Conservation (phyloP, 495 filamentous ascomycete species). For the Melanomma pulvis-pyrius region DNA sequence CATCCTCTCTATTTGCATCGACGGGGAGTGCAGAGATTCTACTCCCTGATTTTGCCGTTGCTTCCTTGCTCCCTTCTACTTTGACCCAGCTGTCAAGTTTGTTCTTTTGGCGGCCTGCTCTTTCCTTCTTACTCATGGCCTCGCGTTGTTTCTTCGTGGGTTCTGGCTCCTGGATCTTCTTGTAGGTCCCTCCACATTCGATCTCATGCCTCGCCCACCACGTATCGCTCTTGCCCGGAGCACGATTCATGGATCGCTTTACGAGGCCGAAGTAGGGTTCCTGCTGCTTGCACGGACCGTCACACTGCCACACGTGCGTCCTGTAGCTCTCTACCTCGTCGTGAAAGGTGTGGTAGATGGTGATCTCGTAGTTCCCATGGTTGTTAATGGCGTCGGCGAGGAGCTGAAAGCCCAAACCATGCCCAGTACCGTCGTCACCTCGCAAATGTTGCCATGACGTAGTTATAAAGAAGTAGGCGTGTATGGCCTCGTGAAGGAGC, state of each 20-base stretch:
- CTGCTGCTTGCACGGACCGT: slow-evolving; percentile 38
- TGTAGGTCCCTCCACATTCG: slow-evolving; percentile 44
- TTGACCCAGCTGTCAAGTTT: slow-evolving; percentile 45
- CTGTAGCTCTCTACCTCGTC: slow-evolving; percentile 46
- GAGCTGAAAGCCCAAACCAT: slow-evolving; percentile 44
- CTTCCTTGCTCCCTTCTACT: not conserved
- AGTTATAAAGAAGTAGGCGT: slow-evolving; percentile 48
- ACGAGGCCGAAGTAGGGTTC: slow-evolving; percentile 45
- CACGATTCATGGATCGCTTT: slow-evolving; percentile 46
- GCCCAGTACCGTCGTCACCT: slow-evolving; percentile 45
- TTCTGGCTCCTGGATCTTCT: slow-evolving; percentile 43
- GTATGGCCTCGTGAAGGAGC: slow-evolving; percentile 46
- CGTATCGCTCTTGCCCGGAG: slow-evolving; percentile 42
- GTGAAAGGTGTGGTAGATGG: slow-evolving; percentile 45
- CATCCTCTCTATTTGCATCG: not conserved
- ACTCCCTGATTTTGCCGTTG: slow-evolving; percentile 1
- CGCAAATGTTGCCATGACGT: slow-evolving; percentile 44
- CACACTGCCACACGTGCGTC: slow-evolving; percentile 46
- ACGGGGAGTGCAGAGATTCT: slow-evolving; percentile 7
- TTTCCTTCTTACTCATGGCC: slow-evolving; percentile 39
- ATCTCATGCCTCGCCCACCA: slow-evolving; percentile 43
- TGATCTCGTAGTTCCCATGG: slow-evolving; percentile 41
- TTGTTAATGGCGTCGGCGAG: slow-evolving; percentile 44
- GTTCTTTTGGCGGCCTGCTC: slow-evolving; percentile 45
- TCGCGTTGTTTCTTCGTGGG: slow-evolving; percentile 40